Evolutionary conservation across 2,329 filamentous ascomycete genomes (phyloP), one percentile per base, ranked within the genome.

Genomic region (Aspergillus clavatus): DNA sequence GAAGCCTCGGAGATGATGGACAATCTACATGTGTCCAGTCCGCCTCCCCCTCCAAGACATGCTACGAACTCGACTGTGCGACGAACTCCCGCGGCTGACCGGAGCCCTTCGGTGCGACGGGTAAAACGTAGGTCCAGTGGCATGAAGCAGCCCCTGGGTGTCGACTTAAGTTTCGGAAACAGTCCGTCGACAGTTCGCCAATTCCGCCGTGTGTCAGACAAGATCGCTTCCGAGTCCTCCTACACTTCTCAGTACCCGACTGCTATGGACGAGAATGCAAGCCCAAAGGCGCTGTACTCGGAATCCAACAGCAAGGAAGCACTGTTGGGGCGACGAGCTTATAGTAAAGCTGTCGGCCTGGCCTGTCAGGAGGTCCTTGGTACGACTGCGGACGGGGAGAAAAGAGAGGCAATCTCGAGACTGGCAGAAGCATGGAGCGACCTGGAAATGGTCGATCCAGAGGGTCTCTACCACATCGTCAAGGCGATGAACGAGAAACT

Each of bases 121-220:
- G 59, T 62, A 24, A 74, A 71, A 55, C 63, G 72, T 43, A 59
- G 65, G 33, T 70, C 70, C 7, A 75, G 71, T 45, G 75, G 75
- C 2, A 67, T 80, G 1, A 89, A 88, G 67, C 84, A 87, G 53
- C 90, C 91, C 0, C 76, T 96, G 2, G 89, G 89, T 44, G 79
- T 93, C 1, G 89, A 97, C 60, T 84, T 95, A 75, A 94, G 86
- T 5, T 97, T 94, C 69, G 93, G 91, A 41, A 97, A 97, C 67
- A 86, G 84, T 6, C 88, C 87, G 1, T 96, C 91, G 1, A 95
- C 90, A 12, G 88, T 95, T 54, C 84, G 90, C 43, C 84, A 95
- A 42, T 97, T 96, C 73, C 87, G 88, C 52, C 82, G 91, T 19
- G 89, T 95, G 1, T 93, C 90, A 0, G 86, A 88, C 57, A 72